Base-by-base conservation (phyloP, 2,329 filamentous ascomycete species). In the Alternaria conjuncta region DNA sequence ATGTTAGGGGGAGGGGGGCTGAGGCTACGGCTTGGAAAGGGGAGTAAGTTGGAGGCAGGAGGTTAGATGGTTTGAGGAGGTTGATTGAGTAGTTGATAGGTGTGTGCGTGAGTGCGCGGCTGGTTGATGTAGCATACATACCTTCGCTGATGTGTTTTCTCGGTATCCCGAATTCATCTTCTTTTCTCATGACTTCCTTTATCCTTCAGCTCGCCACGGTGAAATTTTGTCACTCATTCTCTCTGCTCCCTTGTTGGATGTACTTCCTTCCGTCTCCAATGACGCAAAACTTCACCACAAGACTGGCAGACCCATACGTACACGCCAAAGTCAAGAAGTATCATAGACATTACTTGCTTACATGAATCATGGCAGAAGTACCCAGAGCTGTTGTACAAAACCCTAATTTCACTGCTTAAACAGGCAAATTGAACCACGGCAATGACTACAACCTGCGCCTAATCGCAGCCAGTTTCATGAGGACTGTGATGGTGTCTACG, bases 401-500 rank as follows among this genome's bases (percentile, higher is more conserved):
- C 3, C 36, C 36, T 11, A 41, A 41, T 18, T 41, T 18, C 36
- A 11, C 6, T 41, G 36, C 36, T 18, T 4, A 41, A n/a, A n/a
- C 8, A 2, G 15, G 36, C 36, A 41, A 18, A 41, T 18, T 23
- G 8, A 18, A 8, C 21, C 20, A 53, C 13, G 36, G 8, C 20
- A 46, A 41, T 18, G 18, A 41, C 36, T 18, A 41, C 36, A n/a
- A 18, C 36, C 15, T 18, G 36, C 36, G 9, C n/a, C 3, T 3
- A 6, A 28, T 30, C 9, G 9, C 25, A 44, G 3, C 41, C 12
- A 30, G 23, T 11, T 23, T n/a, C 26, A 63, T 6, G 61, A 60
- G 12, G 56, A 63, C 51, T 71, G 69, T 7, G 59, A 26, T 5
- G 57, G 53, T 11, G 65, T 57, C 3, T 67, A 45, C 28, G 66